Evolutionary conservation across 495 filamentous ascomycete genomes (phyloP), one percentile per base, ranked within the genome.

Genomic region (Thozetella sp.): DNA sequence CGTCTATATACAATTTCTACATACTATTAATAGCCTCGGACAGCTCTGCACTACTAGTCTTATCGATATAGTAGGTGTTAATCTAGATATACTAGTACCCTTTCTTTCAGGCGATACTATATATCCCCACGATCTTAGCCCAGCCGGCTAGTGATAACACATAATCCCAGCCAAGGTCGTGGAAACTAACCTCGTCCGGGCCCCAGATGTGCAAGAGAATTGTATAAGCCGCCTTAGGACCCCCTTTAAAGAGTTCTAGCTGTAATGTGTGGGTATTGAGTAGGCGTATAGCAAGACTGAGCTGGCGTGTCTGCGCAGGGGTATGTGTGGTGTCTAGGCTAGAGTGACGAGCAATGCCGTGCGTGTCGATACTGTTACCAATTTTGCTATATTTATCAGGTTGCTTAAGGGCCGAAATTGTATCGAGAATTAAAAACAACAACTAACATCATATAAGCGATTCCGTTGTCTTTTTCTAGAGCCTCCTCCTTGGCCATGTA

Each of bases 51-150:
- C 53, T 64, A 24, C 64, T 66, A 0, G 62, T 55, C 61, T 76
- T 76, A 48, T 78, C 68, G 58, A 75, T 78, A 55, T 74, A 78
- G 65, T 71, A 75, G 0, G 71, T 78, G 56, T 78, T 72, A 15
- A 78, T 58, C 74, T 74, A 78, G 24, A 75, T 55, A 37, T 72
- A 79, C n/a, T 65, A 22, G 34, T 64, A 62, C 3, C 63, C 67
- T 0, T 63, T 46, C 2, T 24, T 24, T 13, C 50, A 2, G n/a
- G 66, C 63, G 9, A 24, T 27, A 0, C 2, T n/a, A 50, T 55
- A 62, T 22, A 24, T 22, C 1, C 48, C 45, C 20, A 40, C 9
- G 50, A 68, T 61, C 53, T 67, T 64, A 3, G 15, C 26, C 25
- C 40, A 67, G 0, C 66, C 61, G 22, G 53, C 27, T 22, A 55